Conservation (phyloP, 106 monocot genomes). For the Xerophyta viscosa region DNA sequence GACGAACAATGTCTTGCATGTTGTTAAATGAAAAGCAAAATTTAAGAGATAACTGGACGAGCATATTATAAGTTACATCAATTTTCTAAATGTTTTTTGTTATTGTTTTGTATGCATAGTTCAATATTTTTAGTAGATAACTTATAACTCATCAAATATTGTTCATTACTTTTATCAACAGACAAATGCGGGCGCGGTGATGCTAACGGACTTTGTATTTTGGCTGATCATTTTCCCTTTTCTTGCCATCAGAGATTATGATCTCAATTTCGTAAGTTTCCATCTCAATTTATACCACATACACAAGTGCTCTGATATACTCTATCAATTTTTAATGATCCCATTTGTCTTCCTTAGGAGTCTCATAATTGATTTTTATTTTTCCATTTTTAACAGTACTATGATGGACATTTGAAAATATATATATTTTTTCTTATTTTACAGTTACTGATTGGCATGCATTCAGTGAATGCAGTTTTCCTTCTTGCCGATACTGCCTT, state of each 20-base stretch:
- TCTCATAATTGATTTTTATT: background rate
- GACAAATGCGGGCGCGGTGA: slow-evolving; percentile 97
- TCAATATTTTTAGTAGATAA: no score
- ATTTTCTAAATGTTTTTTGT: no score
- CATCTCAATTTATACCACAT: no score
- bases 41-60: no score
- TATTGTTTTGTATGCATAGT: no score
- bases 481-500: slow-evolving; percentile 55
- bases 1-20: no score
- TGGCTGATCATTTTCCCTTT: slow-evolving; percentile 94
- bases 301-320: no score
- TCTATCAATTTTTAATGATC: background rate
- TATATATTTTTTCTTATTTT: background rate
- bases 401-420: background rate
- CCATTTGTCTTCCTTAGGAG: background rate
- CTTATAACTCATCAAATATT: slow-evolving; percentile 3
- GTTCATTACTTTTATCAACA: slow-evolving; percentile 19
- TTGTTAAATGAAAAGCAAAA: no score
- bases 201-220: slow-evolving; percentile 93
- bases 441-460: slow-evolving; percentile 67
- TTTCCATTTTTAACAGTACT: background rate
- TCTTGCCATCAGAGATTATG: slow-evolving; percentile 76
- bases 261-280: slow-evolving; percentile 80
- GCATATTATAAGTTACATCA: no score
- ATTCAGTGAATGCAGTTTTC: slow-evolving; percentile 75